Percentiles rank a stretch among this genome's conserved stretches.
phyloP scores from a whole-genome alignment of 176 grass and related monocot genomes.

The Lolium multiflorum region DNA sequence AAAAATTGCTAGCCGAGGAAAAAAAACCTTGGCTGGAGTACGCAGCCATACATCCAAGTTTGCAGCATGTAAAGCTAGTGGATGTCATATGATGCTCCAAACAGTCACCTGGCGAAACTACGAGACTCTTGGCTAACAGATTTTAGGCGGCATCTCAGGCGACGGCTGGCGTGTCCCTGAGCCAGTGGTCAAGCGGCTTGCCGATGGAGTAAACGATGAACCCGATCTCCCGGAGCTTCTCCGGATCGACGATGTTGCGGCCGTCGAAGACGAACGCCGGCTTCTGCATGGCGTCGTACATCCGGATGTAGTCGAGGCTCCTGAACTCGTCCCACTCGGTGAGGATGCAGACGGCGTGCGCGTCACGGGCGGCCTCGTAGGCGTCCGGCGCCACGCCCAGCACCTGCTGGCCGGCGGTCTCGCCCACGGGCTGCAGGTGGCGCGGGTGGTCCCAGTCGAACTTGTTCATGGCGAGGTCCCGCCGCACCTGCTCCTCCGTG shows the following conservation, averaged over 20 bases:
- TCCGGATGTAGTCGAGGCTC: slow-evolving; percentile 45
- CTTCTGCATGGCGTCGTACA: slow-evolving; percentile 63
- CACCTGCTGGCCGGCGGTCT: slow-evolving; percentile 17
- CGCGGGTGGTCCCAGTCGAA: slow-evolving; percentile 93
- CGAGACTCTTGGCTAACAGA: not conserved
- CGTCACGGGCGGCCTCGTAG: slow-evolving; percentile 46
- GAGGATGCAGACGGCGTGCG: slow-evolving; percentile 60
- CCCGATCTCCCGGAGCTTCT: slow-evolving; percentile 50
- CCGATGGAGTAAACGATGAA: slow-evolving; percentile 59
- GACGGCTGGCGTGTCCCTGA: not conserved
- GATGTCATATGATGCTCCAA: too few species aligned
- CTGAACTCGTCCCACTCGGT: slow-evolving; percentile 68
- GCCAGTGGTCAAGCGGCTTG: slow-evolving; percentile 51
- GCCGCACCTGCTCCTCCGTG: slow-evolving; percentile 67
- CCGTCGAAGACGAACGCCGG: slow-evolving; percentile 65
- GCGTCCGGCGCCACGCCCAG: slow-evolving; percentile 33
- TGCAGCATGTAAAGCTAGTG: too few species aligned
- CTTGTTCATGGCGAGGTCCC: slow-evolving; percentile 83
- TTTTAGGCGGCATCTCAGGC: not conserved
- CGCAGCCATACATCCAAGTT: too few species aligned
- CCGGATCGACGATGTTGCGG: slow-evolving; percentile 51
- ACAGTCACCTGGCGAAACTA: too few species aligned
- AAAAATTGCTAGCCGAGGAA: too few species aligned
- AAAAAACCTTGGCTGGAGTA: too few species aligned
- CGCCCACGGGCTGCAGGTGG: slow-evolving; percentile 80